Evolutionary conservation across 768 basidiomycete species (phyloP).

Genomic region (Tricholomella constricta): DNA sequence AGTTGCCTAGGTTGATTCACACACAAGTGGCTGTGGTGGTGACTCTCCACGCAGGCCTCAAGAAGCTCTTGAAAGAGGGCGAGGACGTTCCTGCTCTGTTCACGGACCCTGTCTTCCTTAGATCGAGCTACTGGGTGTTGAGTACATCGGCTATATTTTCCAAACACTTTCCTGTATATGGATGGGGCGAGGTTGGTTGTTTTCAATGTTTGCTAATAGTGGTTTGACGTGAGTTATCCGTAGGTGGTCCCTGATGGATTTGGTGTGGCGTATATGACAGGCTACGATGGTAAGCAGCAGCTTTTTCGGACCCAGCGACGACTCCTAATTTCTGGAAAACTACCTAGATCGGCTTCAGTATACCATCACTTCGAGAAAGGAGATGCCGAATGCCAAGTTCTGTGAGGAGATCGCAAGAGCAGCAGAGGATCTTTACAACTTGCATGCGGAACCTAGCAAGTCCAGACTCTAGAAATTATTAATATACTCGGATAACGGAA

Average conservation of each 20-base stretch:
- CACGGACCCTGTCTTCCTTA: constrained; percentile 69
- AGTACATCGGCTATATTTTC: constrained; percentile 90
- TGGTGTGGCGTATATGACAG: constrained; percentile 95
- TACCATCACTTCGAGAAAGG: constrained; percentile 84
- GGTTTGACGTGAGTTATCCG: background rate
- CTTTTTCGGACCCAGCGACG: background rate
- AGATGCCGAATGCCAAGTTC: constrained; percentile 80
- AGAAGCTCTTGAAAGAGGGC: constrained; percentile 60
- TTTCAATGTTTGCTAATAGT: background rate
- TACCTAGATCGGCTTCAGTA: constrained; percentile 74
- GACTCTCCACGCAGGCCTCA: constrained; percentile 54
- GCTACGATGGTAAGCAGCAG: constrained; percentile 63
- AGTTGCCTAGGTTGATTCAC: constrained; percentile 16
- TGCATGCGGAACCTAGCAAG: constrained; percentile 44
- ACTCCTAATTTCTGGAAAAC: background rate
- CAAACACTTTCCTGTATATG: constrained; percentile 82
- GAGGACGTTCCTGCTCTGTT: constrained; percentile 73
- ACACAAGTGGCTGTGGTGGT: background rate
- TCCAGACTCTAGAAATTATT: constrained; percentile 21
- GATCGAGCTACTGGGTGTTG: constrained; percentile 82
- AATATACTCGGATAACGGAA: too few relatives aligned
- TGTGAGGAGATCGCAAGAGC: constrained; percentile 64
- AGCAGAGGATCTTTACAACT: constrained; percentile 66
- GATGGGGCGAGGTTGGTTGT: constrained; percentile 82
- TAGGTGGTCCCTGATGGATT: constrained; percentile 91